A percentile compares a stretch with the other conserved stretches of the same genome.
Conservation (phyloP, 2,329 filamentous ascomycete genomes). For the Cylindrodendrum hubeiense region DNA sequence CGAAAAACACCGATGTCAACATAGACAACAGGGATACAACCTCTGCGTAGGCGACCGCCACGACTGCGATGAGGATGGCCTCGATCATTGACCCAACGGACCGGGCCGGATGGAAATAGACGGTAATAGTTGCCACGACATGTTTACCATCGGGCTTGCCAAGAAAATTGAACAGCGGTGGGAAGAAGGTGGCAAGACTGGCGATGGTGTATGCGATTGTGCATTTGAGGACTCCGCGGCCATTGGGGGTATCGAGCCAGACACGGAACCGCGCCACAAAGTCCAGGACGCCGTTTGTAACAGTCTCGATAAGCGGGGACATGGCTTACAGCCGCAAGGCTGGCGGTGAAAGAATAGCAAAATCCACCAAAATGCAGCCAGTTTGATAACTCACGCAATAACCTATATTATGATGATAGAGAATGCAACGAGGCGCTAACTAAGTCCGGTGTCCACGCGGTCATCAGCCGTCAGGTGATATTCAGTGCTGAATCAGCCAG, state of each 20-base stretch:
- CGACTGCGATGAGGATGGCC: constrained; percentile 80
- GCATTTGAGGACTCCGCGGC: constrained; percentile 88
- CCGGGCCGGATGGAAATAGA: constrained; percentile 93
- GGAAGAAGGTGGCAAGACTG: constrained; percentile 86
- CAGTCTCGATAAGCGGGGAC: constrained; percentile 24
- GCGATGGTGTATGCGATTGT: constrained; percentile 90
- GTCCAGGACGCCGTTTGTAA: constrained; percentile 46
- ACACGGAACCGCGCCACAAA: constrained; percentile 66
- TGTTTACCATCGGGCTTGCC: constrained; percentile 93
- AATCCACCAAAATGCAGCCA: too few species aligned
- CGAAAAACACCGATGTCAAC: constrained; percentile 85
- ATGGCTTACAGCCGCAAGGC: constrained; percentile 7
- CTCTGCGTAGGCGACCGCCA: constrained; percentile 79
- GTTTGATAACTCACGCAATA: too few species aligned
- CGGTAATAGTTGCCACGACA: constrained; percentile 91
- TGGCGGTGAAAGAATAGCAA: neutral
- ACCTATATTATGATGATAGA: neutral
- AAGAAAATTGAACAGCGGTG: constrained; percentile 77
- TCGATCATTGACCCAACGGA: constrained; percentile 92
- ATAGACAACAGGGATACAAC: constrained; percentile 85
- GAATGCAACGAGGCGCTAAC: too few species aligned
- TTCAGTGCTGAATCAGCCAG: neutral
- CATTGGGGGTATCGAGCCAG: constrained; percentile 74
- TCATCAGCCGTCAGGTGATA: neutral
- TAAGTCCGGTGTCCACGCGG: too few species aligned